phyloP scores from a whole-genome alignment of 2,329 filamentous ascomycete species.

The Diaporthe citrichinensis region DNA sequence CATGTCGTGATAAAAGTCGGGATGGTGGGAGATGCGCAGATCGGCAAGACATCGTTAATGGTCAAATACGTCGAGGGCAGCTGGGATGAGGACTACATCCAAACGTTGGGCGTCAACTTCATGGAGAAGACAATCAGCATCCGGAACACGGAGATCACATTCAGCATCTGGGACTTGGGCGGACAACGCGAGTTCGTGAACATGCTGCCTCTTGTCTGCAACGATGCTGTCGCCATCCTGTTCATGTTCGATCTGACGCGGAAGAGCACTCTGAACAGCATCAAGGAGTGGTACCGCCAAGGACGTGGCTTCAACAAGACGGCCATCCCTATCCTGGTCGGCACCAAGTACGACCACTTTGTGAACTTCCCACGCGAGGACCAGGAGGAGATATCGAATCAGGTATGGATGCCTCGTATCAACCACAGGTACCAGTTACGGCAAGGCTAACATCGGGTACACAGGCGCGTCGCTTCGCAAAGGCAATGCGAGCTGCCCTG shows the following conservation, averaged over 20 bases:
- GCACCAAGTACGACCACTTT: slow-evolving; percentile 99
- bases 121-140: slow-evolving; percentile 99
- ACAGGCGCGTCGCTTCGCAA: slow-evolving; percentile 95
- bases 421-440: not conserved
- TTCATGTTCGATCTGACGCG: slow-evolving; percentile 99
- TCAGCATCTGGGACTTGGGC: slow-evolving; percentile 98
- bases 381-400: slow-evolving; percentile 98
- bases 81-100: slow-evolving; percentile 99
- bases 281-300: slow-evolving; percentile 99
- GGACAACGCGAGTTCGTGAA: slow-evolving; percentile 99
- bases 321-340: slow-evolving; percentile 96
- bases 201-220: slow-evolving; percentile 99
- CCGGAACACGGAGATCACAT: slow-evolving; percentile 99
- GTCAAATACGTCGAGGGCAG: slow-evolving; percentile 99
- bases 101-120: slow-evolving; percentile 98
- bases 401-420: slow-evolving; percentile 68
- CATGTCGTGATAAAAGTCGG: slow-evolving; percentile 98
- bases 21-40: slow-evolving; percentile 99
- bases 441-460: slow-evolving; percentile 41
- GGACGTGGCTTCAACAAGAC: slow-evolving; percentile 99
- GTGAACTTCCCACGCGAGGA: slow-evolving; percentile 98
- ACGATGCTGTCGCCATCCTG: slow-evolving; percentile 96
- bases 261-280: slow-evolving; percentile 98
- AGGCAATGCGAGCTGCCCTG: slow-evolving; percentile 96
- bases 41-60: slow-evolving; percentile 99